phyloP scores from a whole-genome alignment of 169 alveolate species.

The Eimeria praecox region DNA sequence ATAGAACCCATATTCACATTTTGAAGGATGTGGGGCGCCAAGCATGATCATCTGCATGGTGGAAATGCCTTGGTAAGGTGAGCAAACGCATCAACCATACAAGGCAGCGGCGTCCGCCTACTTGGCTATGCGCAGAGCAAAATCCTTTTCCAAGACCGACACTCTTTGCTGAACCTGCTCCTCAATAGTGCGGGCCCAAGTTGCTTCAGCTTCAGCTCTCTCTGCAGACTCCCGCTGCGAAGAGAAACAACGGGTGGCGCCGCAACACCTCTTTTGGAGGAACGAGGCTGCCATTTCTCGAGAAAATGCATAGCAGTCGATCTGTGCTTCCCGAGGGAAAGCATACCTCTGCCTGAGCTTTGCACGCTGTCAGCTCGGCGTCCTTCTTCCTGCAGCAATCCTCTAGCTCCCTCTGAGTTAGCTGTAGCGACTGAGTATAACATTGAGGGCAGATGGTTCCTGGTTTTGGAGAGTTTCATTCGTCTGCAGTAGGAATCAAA shows the following conservation, averaged over 20 bases:
- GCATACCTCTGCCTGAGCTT: conserved; percentile 51
- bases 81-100: too few species aligned
- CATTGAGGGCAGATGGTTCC: not conserved
- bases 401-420: conserved; percentile 42
- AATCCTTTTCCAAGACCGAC: conserved; percentile 53
- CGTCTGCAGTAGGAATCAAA: not conserved
- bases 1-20: not conserved
- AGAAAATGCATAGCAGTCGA: not conserved
- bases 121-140: conserved; percentile 68
- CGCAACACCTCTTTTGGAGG: not conserved
- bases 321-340: not conserved
- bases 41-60: not conserved
- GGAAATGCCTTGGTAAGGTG: not conserved
- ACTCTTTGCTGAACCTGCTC: conserved; percentile 66
- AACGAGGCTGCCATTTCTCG: not conserved
- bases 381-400: conserved; percentile 48
- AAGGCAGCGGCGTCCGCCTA: not conserved
- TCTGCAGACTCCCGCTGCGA: conserved; percentile 60
- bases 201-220: conserved; percentile 60
- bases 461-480: not conserved
- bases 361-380: conserved; percentile 57
- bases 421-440: conserved; percentile 30
- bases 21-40: not conserved
- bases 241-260: not conserved
- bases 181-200: conserved; percentile 64